Conservation (phyloP, 352 stramenopile genomes). For the Phytophthora pisi region DNA sequence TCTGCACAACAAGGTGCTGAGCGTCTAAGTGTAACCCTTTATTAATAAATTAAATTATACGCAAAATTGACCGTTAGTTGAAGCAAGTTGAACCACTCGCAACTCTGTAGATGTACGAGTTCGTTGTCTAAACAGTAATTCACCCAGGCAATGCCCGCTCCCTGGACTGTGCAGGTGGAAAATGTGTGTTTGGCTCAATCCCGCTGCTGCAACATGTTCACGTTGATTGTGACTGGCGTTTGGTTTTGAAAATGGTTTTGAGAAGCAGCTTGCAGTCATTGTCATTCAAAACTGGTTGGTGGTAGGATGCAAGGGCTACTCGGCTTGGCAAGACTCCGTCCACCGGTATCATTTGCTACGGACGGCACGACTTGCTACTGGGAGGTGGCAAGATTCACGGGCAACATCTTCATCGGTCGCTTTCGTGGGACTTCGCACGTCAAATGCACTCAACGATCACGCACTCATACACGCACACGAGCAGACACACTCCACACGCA, state of each 20-base stretch:
- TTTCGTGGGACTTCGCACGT: slow-evolving; percentile 9
- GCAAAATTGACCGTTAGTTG: too few species aligned
- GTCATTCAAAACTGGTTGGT: slow-evolving; percentile 27
- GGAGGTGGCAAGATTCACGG: not conserved
- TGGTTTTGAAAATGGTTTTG: slow-evolving; percentile 2
- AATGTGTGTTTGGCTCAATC: too few species aligned
- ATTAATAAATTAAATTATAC: too few species aligned
- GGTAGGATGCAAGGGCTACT: slow-evolving; percentile 6
- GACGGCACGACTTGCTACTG: not conserved
- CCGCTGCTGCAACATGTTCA: not conserved
- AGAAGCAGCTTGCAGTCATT: slow-evolving; percentile 16
- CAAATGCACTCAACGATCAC: slow-evolving; percentile 14
- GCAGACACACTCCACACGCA: slow-evolving; percentile 24
- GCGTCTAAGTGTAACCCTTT: too few species aligned
- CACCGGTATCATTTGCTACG: not conserved
- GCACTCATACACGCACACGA: slow-evolving; percentile 24
- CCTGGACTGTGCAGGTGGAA: too few species aligned
- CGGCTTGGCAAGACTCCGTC: not conserved
- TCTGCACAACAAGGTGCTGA: too few species aligned
- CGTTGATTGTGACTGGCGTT: not conserved
- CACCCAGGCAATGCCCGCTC: too few species aligned
- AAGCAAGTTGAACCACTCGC: too few species aligned
- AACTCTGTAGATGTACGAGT: too few species aligned
- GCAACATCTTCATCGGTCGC: not conserved
- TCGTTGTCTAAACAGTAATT: too few species aligned